Evolutionary conservation across 805 yeast genomes (phyloP).

Genomic region (Yarrowia alimentaria): DNA sequence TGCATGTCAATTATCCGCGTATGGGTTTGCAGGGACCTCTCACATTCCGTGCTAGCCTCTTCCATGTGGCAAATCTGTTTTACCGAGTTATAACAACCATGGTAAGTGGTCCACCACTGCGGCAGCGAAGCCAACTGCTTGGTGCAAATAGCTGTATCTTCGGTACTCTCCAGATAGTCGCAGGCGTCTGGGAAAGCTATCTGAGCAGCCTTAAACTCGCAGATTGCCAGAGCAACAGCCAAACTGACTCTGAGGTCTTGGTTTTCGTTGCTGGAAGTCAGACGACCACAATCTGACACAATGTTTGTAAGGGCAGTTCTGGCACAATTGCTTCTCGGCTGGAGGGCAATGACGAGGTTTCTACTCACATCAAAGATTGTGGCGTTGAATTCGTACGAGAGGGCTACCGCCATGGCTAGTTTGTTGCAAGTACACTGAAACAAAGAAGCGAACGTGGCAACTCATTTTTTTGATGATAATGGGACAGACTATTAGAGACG

Average conservation of each 20-base stretch:
- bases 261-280: constrained; percentile 3
- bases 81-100: constrained; percentile 60
- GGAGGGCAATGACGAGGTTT: constrained; percentile 30
- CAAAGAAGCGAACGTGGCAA: background rate
- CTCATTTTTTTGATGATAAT: background rate
- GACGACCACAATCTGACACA: constrained; percentile 33
- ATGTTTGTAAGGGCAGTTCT: constrained; percentile 34
- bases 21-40: constrained; percentile 25
- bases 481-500: background rate
- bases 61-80: constrained; percentile 47
- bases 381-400: constrained; percentile 10
- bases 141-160: constrained; percentile 32
- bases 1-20: constrained; percentile 29
- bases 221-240: constrained; percentile 35
- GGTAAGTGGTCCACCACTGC: constrained; percentile 74
- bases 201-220: constrained; percentile 38
- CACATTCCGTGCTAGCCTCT: constrained; percentile 5
- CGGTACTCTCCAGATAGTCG: background rate
- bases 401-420: background rate
- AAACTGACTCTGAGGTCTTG: constrained; percentile 32
- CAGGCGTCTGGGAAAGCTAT: constrained; percentile 36
- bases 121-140: constrained; percentile 34
- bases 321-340: constrained; percentile 35
- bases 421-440: no score
- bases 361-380: background rate